These are phyloP conservation scores for Candida neerlandica DNA, from an alignment of 1,139 yeast species.

Conservation along the genomic window DNA sequence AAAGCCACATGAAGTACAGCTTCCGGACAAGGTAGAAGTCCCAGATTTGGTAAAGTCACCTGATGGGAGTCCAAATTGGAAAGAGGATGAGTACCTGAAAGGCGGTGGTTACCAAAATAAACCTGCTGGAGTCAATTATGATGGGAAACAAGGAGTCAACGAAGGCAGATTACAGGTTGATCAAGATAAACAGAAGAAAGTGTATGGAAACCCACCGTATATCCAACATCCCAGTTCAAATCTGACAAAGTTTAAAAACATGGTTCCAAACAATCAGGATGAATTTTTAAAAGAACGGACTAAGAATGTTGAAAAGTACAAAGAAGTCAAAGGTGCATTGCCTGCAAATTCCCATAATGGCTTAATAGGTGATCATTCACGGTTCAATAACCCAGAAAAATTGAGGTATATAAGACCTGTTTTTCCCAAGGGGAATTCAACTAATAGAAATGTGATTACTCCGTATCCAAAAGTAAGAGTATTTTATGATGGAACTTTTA, in stretches of 20 bases:
- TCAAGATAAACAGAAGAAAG: neutral
- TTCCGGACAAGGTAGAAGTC: neutral
- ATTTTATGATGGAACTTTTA: constrained; percentile 6
- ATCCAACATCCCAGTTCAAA: neutral
- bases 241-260: neutral
- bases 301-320: neutral
- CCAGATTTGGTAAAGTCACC: neutral
- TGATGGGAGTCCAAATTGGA: neutral
- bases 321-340: neutral
- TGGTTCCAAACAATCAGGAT: neutral
- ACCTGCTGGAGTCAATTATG: neutral
- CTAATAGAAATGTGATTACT: neutral
- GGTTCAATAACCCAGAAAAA: constrained; percentile 3
- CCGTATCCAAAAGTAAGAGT: constrained; percentile 2
- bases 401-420: neutral
- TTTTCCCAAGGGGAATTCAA: neutral
- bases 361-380: constrained; percentile 1
- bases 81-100: neutral
- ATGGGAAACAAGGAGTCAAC: neutral
- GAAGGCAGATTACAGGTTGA: neutral
- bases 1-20: constrained; percentile 1
- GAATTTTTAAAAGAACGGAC: neutral
- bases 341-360: neutral
- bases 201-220: neutral
- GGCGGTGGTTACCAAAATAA: neutral